Conservation (phyloP, 129 eudicot genomes). For the Deinandra increscens region DNA sequence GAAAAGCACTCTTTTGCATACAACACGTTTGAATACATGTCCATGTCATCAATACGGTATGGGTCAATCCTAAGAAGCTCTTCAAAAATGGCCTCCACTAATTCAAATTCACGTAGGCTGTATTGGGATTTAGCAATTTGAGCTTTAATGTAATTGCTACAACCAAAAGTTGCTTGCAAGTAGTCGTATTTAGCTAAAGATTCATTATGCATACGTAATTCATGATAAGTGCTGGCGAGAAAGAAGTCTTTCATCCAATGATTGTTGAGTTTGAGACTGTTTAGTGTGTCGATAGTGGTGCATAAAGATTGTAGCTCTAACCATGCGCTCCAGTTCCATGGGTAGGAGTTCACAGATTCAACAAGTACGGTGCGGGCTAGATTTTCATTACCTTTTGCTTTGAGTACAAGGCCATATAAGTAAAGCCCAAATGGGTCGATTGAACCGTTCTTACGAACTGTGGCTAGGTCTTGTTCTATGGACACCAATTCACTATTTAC, state of each 20-base stretch:
- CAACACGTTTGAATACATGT: slow-evolving; percentile 90
- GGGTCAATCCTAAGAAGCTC: slow-evolving; percentile 88
- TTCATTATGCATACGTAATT: slow-evolving; percentile 78
- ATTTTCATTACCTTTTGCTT: slow-evolving; percentile 76
- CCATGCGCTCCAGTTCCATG: slow-evolving; percentile 99
- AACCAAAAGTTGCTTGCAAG: slow-evolving; percentile 64
- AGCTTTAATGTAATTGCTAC: slow-evolving; percentile 82
- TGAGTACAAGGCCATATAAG: slow-evolving; percentile 88
- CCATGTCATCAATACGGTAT: slow-evolving; percentile 92
- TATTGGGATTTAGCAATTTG: slow-evolving; percentile 91
- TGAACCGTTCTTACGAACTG: slow-evolving; percentile 57
- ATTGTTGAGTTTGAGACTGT: slow-evolving; percentile 68
- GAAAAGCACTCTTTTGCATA: slow-evolving; percentile 88
- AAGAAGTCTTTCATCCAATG: slow-evolving; percentile 99
- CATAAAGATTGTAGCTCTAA: slow-evolving; percentile 72
- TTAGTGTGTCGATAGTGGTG: slow-evolving; percentile 65
- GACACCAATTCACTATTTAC: slow-evolving; percentile 72
- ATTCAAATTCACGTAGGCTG: slow-evolving; percentile 79
- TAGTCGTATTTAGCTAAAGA: slow-evolving; percentile 71
- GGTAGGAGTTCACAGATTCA: slow-evolving; percentile 84
- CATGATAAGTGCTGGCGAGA: slow-evolving; percentile 76
- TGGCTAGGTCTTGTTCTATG: slow-evolving; percentile 77
- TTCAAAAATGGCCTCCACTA: slow-evolving; percentile 88
- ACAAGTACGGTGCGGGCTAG: slow-evolving; percentile 65
- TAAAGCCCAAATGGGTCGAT: slow-evolving; percentile 79